Base-by-base conservation (phyloP, 768 basidiomycete genomes). In the Paxillus ammoniavirescens region DNA sequence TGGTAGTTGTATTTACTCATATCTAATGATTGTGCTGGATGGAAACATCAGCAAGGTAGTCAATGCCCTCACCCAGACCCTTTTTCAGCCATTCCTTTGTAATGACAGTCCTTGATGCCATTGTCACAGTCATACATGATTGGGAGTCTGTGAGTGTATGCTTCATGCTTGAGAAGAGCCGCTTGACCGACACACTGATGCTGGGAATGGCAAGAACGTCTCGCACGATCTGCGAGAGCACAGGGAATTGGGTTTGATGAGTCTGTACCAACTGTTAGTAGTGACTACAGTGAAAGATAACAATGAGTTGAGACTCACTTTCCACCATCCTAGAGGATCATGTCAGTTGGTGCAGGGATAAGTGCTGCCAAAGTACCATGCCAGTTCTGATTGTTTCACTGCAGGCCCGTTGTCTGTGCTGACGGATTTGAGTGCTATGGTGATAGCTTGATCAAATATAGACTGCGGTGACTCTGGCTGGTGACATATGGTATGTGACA, bases 131-230 rank as follows among this genome's bases (percentile, higher is more conserved):
- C 58, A 64, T 57, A 3, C 58, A 61, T 1, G 56, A 47, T 6
- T 54, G 58, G 8, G 26, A 26, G 41, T 61, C 54, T 6, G 52
- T 45, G 5, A 60, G 33, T 14, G 57, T 60, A 42, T 57, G 57
- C 21, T 57, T 49, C 18, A 40, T 40, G 46, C 53, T 55, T n/a
- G 60, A 63, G 46, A 63, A 65, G 1, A 65, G 47, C 5, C 52
- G 55, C 42, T 65, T 57, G 18, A 63, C 53, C 2, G 56, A 55
- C 2, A 63, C 53, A 40, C 64, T 65, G 23, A 63, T 57, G 0
- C 58, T 59, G 2, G 58, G 62, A 37, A 65, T 59, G 9, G 30
- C 30, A 31, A 31, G 30, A 9, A 31, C 9, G 4, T 31, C 30
- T 31, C 30, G 30, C 30, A 4, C 30, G 9, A 31, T 31, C 30